phyloP scores from a whole-genome alignment of 2,329 filamentous ascomycete genomes.

The Neurospora sp. region DNA sequence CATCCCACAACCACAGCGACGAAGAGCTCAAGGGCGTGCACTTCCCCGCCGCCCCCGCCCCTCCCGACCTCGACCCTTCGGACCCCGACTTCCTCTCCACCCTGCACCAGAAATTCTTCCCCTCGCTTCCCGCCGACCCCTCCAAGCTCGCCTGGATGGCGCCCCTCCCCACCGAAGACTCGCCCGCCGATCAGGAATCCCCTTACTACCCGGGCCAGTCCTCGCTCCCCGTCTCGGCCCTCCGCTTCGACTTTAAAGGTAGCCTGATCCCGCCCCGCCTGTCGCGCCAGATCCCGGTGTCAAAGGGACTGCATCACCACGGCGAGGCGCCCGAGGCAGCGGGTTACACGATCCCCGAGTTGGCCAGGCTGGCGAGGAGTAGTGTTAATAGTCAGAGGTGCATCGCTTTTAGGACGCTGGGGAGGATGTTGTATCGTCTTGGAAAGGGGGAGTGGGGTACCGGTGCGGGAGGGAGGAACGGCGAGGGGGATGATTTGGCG shows the following conservation, averaged over 20 bases:
- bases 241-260: constrained; percentile 86
- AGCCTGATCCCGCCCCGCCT: constrained; percentile 67
- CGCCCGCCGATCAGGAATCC: constrained; percentile 56
- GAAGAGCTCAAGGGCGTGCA: constrained; percentile 39
- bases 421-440: constrained; percentile 73
- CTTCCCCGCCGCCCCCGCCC: constrained; percentile 45
- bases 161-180: constrained; percentile 55
- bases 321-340: constrained; percentile 86
- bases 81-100: constrained; percentile 76
- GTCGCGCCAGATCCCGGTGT: constrained; percentile 64
- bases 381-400: constrained; percentile 80
- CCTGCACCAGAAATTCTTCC: constrained; percentile 90
- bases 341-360: constrained; percentile 84
- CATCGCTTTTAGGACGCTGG: constrained; percentile 83
- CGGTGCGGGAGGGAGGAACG: constrained; percentile 43
- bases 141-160: constrained; percentile 86
- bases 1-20: constrained; percentile 18
- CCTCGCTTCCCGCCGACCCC: constrained; percentile 74
- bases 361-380: constrained; percentile 71
- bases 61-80: constrained; percentile 70
- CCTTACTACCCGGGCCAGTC: constrained; percentile 73
- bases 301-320: constrained; percentile 84
- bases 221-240: constrained; percentile 60
- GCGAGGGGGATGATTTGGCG: constrained; percentile 48
- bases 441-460: constrained; percentile 64